These are phyloP conservation scores for Scheffersomyces ergatensis DNA, from an alignment of 805 yeast species.

Conservation along the genomic window DNA sequence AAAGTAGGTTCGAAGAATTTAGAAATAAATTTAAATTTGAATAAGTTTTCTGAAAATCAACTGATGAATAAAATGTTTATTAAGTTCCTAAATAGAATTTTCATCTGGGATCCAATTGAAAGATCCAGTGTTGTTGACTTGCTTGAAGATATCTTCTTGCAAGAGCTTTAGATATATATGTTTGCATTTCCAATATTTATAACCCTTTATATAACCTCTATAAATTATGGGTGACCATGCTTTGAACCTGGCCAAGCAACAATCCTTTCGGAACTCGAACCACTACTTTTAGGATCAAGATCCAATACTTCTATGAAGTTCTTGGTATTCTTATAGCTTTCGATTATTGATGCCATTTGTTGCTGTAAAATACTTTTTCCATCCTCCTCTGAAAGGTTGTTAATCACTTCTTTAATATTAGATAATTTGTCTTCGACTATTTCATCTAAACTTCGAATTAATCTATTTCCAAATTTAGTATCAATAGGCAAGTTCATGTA, in stretches of 20 bases:
- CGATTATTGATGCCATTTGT: not conserved
- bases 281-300: conserved; percentile 9
- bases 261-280: conserved; percentile 31
- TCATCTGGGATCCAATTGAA: conserved; percentile 37
- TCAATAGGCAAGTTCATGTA: conserved; percentile 51
- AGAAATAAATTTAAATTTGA: conserved; percentile 25
- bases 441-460: conserved; percentile 33
- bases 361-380: conserved; percentile 1
- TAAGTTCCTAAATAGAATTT: conserved; percentile 25
- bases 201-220: too few relatives aligned
- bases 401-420: conserved; percentile 15
- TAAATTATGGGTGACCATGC: conserved; percentile 55
- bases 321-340: conserved; percentile 3
- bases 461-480: conserved; percentile 44
- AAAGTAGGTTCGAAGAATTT: conserved; percentile 27
- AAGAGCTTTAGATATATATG: conserved; percentile 1
- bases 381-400: conserved; percentile 17
- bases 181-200: too few relatives aligned
- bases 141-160: conserved; percentile 22
- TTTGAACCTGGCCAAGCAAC: conserved; percentile 68
- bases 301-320: conserved; percentile 12
- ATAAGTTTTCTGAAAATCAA: conserved; percentile 9
- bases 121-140: conserved; percentile 25
- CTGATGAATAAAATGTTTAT: conserved; percentile 15
- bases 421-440: conserved; percentile 26